Evolutionary conservation across 306 rosid species (phyloP), one percentile per base, ranked within the genome.

Genomic region (Parietaria judaica): DNA sequence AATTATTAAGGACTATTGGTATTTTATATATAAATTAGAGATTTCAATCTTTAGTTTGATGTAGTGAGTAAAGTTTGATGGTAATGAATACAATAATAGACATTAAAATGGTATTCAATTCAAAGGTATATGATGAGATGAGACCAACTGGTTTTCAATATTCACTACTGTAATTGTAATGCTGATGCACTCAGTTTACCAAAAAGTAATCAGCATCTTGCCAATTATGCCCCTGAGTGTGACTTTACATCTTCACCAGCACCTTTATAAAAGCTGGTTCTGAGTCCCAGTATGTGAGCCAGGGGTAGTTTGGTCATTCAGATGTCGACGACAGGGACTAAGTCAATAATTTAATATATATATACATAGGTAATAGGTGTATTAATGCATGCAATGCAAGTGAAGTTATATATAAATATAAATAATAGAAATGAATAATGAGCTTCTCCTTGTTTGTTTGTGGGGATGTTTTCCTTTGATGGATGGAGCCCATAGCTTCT

Each of bases 211-310:
- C 70, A 75, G 91, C 86, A 81, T 77, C 86, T 82, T 63, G 85
- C 85, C 97, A 59, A 73, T n/a, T 63, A 47, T 87, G 47, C 89
- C 97, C 87, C 66, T 85, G 96, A 87, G 54, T 61, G 91, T 75
- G 96, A 90, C 97, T 70, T 83, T 70, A 69, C 91, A 87, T 85
- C 95, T 81, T 74, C 83, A 78, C 63, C 81, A 74, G 70, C 75
- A 66, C 83, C 95, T 87, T 90, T 90, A 78, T 63, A 81, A 90
- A 90, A 86, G 91, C 96, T 81, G 96, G 83, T 69, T 84, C 80
- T 14, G 55, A 66, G 81, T 75, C 61, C 37, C 65, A 34, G 67
- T 14, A 39, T 34, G 66, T 47, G 72, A 67, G 69, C 72, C 74
- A 56, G 66, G 69, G 88, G 88, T 53, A 89, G 49, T 74, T 78